Evolutionary conservation across 176 grass and related monocot genomes (phyloP), one percentile per base, ranked within the genome.

Genomic region (Paspalum notatum): DNA sequence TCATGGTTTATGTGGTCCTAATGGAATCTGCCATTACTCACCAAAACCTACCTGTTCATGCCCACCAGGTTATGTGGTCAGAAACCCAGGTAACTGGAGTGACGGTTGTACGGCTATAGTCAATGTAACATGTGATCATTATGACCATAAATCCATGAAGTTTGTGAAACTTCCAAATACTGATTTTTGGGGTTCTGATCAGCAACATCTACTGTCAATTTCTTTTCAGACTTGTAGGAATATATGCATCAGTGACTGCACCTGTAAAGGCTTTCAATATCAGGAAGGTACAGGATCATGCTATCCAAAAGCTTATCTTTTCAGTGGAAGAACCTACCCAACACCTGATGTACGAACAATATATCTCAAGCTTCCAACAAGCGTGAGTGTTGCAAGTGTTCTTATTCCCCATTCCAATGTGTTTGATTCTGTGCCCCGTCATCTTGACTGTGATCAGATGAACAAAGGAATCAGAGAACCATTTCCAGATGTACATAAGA

Each of bases 31-130:
- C 17, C 27, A 77, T 14, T 90, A 82, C 46, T 48, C 48, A 43
- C 88, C 83, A n/a, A 70, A 16, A 55, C 88, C 88, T 49, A 72
- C 64, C 65, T 90, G 88, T 65, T 83, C 79, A 7, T 90, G 84
- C 50, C 74, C 84, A 43, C 88, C 79, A 68, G 84, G 84, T 61
- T 90, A 79, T 72, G 41, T 18, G 24, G 83, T 87, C 59, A 82
- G 38, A 26, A 77, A 90, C 50, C 79, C 38, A 4, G 57, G 74
- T 44, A 78, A 90, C 11, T 90, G 88, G 88, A 87, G 59, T 26
- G 65, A 90, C 83, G 84, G 88, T 61, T 90, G 84, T 56, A 18
- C 22, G 12, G 10, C 40, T 39, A 68, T 32, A 9, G 5, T 90
- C 5, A 54, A 83, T 17, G 50, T 75, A 17, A 73, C 74, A 37